Evolutionary conservation across 2,329 filamentous ascomycete genomes (phyloP).

Genomic region (Aspergillus quadricinctus): DNA sequence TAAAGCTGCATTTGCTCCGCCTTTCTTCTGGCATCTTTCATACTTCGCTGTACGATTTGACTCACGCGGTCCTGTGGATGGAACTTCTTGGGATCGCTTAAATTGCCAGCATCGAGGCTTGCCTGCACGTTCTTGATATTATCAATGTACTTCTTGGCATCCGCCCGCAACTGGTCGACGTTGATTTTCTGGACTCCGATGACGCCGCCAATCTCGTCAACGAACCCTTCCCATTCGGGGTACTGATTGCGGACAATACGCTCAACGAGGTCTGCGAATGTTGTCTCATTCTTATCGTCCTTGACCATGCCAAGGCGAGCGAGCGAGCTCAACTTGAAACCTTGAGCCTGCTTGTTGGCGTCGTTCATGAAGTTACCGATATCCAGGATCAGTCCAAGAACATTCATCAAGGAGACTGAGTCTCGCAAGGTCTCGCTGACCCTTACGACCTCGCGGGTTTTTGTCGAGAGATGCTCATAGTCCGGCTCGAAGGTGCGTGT

Average conservation of each 20-base stretch:
- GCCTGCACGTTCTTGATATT: constrained; percentile 92
- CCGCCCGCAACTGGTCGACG: constrained; percentile 81
- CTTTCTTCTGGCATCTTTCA: constrained; percentile 96
- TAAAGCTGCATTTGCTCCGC: constrained; percentile 94
- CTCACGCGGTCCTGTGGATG: constrained; percentile 94
- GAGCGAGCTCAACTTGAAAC: constrained; percentile 95
- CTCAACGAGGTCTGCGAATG: constrained; percentile 91
- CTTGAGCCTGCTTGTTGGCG: constrained; percentile 93
- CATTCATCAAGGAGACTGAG: constrained; percentile 91
- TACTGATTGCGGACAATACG: constrained; percentile 96
- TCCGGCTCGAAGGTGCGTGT: constrained; percentile 81
- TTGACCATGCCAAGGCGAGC: constrained; percentile 95
- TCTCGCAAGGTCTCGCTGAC: constrained; percentile 88
- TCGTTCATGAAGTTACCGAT: constrained; percentile 99
- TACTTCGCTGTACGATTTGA: constrained; percentile 82
- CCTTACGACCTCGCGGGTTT: constrained; percentile 77
- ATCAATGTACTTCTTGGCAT: constrained; percentile 88
- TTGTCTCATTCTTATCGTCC: constrained; percentile 97
- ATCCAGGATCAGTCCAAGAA: constrained; percentile 90
- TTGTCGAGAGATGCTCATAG: constrained; percentile 84
- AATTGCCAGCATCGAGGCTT: constrained; percentile 86
- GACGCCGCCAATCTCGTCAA: constrained; percentile 77
- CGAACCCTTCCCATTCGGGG: constrained; percentile 87
- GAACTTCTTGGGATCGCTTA: constrained; percentile 96
- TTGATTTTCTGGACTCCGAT: constrained; percentile 82